A percentile compares a stretch with the other conserved stretches of the same genome.
These are phyloP conservation scores for Penicillium mononematosum DNA, from an alignment of 495 filamentous ascomycete species.

Conservation along the genomic window DNA sequence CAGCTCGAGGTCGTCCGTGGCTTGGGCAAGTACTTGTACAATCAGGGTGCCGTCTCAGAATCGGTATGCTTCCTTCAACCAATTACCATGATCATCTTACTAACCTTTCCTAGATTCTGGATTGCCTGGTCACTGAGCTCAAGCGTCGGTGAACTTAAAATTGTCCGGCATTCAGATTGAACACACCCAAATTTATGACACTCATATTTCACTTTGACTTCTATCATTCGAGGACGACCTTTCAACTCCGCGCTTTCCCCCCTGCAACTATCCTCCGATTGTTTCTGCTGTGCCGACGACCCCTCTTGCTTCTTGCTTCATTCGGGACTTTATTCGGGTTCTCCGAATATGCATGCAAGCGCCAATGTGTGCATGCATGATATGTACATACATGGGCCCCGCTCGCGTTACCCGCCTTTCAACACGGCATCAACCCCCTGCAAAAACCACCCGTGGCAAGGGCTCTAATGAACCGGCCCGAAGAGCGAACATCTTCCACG, in stretches of 20 bases:
- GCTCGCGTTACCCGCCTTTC: slow-evolving; percentile 17
- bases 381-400: slow-evolving; percentile 13
- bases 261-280: slow-evolving; percentile 6
- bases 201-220: slow-evolving; percentile 14
- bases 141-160: slow-evolving; percentile 35
- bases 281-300: slow-evolving; percentile 13
- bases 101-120: slow-evolving; percentile 38
- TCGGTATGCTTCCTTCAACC: slow-evolving; percentile 48
- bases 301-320: slow-evolving; percentile 12
- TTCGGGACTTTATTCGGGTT: slow-evolving; percentile 7
- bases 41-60: slow-evolving; percentile 70
- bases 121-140: slow-evolving; percentile 44
- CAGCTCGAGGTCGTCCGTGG: slow-evolving; percentile 85
- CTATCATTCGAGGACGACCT: slow-evolving; percentile 7
- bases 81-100: neutral
- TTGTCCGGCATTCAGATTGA: slow-evolving; percentile 14
- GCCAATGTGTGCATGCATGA: slow-evolving; percentile 16
- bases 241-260: slow-evolving; percentile 15
- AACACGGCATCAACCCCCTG: slow-evolving; percentile 15
- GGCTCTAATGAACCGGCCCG: slow-evolving; percentile 3
- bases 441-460: slow-evolving; percentile 6
- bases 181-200: slow-evolving; percentile 23
- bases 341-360: slow-evolving; percentile 11
- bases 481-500: slow-evolving; percentile 2
- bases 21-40: slow-evolving; percentile 79